Evolutionary conservation across 768 basidiomycete genomes (phyloP), one percentile per base, ranked within the genome.

Genomic region (Xerocomellus intermedius): DNA sequence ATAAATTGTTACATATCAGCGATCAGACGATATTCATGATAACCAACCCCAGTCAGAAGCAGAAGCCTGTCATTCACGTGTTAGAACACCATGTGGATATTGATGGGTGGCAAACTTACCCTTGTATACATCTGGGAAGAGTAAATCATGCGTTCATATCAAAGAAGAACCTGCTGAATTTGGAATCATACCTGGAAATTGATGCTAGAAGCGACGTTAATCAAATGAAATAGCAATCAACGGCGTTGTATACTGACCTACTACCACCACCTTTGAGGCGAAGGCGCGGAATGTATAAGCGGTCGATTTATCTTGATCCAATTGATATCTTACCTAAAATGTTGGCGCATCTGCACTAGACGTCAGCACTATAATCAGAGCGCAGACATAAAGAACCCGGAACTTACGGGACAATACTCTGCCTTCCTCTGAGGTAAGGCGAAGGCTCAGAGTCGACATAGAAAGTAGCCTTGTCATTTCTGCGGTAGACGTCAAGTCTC

Each of bases 401-500:
- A 49, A 70, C 84, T 66, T 60, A 86, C 81, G 86, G 86, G 13
- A 88, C 86, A 61, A 87, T 87, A 45, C 80, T 81, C 57, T 75
- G 77, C 59, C 86, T 75, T 38, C 86, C 85, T 44, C 86, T 82
- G 48, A 87, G 69, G 62, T 83, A 64, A 4, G 80, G 73, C 1
- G 84, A 86, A 35, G 74, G 70, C 73, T 75, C 75, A 21, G 82
- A 82, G 66, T 88, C 86, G 21, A 74, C 75, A 70, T 87, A 87
- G 73, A 88, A 88, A 7, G 81, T 87, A 1, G 84, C 86, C 71
- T 87, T 86, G 66, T 87, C 84, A 68, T 87, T 87, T 62, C 85
- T 86, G 30, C n/a, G n/a, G 19, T 4, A 19, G 28, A 28, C 37
- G 19, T 39, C 42, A 10, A 46, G 35, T n/a, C n/a, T 33, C 19